Evolutionary conservation across 2,329 filamentous ascomycete species (phyloP), one percentile per base, ranked within the genome.

Genomic region (Fusarium sp.): DNA sequence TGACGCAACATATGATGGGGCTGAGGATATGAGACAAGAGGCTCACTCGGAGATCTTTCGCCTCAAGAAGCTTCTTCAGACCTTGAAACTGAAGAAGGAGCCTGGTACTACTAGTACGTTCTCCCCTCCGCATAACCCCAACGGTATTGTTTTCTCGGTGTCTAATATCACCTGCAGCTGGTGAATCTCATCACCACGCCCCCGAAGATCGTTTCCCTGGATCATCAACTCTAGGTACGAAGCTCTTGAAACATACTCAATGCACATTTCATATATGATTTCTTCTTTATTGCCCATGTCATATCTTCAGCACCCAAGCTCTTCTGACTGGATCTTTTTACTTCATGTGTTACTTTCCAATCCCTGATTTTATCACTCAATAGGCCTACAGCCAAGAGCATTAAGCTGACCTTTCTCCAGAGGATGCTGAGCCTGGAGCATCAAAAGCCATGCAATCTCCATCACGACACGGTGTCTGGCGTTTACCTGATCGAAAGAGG

Each of bases 401-500:
- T 19, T 9, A 51, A 48, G 44, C 74, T 76, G 49, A 77, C 59
- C 14, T 62, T 45, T 49, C 21, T 37, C 45, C 46, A 77, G 72
- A 64, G 19, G 27, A 44, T 39, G 39, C 37, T 33, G 48, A 63
- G 18, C 38, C 51, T 19, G 33, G 48, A 39, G 42, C 58, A 33
- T 64, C 66, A 39, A 51, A 55, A n/a, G 44, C 45, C 55, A 76
- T 80, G 76, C 63, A 72, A 12, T 75, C 75, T 38, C 66, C 73
- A 29, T 51, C 64, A 39, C 67, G 25, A n/a, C 39, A 55, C 21
- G 56, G 35, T 31, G 25, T 49, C 48, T 64, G 63, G 41, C 70
- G 77, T 19, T 52, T 80, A 31, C 78, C 78, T 8, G 78, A 60
- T 56, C 76, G 79, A 23, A 82, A 82, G 63, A 77, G 81, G 35